phyloP scores from a whole-genome alignment of 345 rosid genomes.

The Pseudoturritis turrita region DNA sequence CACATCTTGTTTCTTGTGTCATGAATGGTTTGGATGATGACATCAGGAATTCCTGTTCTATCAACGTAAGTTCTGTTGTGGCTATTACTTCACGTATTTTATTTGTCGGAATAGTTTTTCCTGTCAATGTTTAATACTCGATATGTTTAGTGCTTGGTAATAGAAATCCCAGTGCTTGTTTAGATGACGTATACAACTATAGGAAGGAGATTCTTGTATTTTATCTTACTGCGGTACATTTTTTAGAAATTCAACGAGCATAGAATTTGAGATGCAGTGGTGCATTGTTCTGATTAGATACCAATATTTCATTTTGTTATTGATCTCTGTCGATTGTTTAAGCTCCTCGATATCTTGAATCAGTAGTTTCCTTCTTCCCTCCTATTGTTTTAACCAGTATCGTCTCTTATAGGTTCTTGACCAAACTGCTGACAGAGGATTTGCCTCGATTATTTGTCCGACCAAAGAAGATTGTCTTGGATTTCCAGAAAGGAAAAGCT shows the following conservation, averaged over 20 bases:
- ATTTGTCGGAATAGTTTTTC: not conserved
- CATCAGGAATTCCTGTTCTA: conserved; percentile 84
- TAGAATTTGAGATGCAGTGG: not conserved
- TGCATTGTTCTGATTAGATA: not conserved
- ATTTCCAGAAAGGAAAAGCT: conserved; percentile 78
- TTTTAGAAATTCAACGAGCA: not conserved
- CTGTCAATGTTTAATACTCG: not conserved
- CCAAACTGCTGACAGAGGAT: conserved; percentile 76
- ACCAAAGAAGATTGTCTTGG: conserved; percentile 90
- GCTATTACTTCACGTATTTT: not conserved
- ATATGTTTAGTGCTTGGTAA: not conserved
- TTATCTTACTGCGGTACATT: not conserved
- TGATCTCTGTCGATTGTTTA: not conserved
- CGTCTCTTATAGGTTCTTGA: conserved; percentile 60
- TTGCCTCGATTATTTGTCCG: conserved; percentile 83
- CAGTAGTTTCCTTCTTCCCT: not conserved
- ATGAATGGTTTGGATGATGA: conserved; percentile 36
- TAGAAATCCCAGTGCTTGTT: not conserved
- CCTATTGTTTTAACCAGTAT: not conserved
- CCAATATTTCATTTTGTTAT: not conserved
- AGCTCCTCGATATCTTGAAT: not conserved
- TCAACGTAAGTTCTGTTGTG: conserved; percentile 63
- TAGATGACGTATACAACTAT: not conserved
- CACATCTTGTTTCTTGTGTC: conserved; percentile 15
- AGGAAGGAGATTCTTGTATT: not conserved